phyloP scores from a whole-genome alignment of 148 eudicot genomes.

The Rhododendron mucronatum region DNA sequence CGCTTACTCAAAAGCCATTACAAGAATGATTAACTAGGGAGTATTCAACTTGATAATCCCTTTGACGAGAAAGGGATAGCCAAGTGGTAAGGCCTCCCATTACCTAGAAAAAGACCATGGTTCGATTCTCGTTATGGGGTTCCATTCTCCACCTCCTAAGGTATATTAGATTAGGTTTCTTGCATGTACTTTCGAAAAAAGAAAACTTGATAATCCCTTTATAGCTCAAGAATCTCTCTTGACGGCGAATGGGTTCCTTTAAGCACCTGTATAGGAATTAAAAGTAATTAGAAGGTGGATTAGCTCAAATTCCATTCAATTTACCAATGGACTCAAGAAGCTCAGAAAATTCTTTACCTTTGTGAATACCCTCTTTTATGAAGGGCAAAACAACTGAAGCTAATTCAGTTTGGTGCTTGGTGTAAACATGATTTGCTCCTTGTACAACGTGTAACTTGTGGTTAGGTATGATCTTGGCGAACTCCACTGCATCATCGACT shows the following conservation, averaged over 20 bases:
- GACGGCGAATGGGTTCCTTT: neutral
- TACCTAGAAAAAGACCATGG: neutral
- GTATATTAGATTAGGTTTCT: neutral
- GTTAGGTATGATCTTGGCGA: constrained; percentile 68
- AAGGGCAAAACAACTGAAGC: constrained; percentile 52
- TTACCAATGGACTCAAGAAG: neutral
- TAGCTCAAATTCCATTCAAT: neutral
- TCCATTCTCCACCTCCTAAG: neutral
- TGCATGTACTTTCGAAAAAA: neutral
- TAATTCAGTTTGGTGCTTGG: constrained; percentile 51
- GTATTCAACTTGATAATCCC: neutral
- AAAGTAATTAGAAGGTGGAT: neutral
- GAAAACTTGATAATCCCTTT: neutral
- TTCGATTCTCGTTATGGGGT: neutral
- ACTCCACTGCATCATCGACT: constrained; percentile 64
- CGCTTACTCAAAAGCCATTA: neutral
- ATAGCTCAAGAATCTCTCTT: constrained; percentile 6
- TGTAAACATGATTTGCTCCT: constrained; percentile 66
- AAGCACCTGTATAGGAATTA: constrained; percentile 14
- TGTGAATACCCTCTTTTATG: constrained; percentile 51
- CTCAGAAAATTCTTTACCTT: constrained; percentile 15
- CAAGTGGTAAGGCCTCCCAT: neutral
- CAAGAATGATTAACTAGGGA: neutral
- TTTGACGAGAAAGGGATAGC: neutral
- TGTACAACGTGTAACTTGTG: constrained; percentile 56